phyloP scores from a whole-genome alignment of 2,329 filamentous ascomycete genomes.

The Lecanicillium sp. region DNA sequence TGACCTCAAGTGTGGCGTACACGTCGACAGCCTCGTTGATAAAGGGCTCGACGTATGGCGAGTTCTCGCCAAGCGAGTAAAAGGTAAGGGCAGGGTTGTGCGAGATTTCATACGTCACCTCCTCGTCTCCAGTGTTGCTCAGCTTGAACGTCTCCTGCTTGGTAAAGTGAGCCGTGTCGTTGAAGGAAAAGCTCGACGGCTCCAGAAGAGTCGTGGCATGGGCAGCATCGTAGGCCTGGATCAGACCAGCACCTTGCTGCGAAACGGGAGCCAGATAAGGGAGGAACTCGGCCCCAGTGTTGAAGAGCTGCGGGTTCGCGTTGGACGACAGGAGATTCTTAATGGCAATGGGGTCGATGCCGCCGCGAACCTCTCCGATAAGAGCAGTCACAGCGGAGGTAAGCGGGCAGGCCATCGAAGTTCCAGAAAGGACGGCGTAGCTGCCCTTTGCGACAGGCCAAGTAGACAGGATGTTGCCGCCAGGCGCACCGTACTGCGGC shows the following conservation, averaged over 20 bases:
- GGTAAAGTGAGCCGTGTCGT: constrained; percentile 51
- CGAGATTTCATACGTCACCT: constrained; percentile 42
- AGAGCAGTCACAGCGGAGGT: constrained; percentile 47
- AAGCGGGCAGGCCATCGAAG: constrained; percentile 53
- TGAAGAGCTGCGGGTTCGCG: constrained; percentile 40
- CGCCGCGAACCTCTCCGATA: constrained; percentile 42
- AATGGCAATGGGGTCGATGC: constrained; percentile 38
- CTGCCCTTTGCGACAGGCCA: constrained; percentile 36
- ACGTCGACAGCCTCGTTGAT: constrained; percentile 34
- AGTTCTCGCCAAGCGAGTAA: constrained; percentile 34
- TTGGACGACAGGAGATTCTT: constrained; percentile 41
- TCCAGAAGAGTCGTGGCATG: constrained; percentile 43
- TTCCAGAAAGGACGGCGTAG: constrained; percentile 47
- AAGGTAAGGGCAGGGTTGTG: constrained; percentile 42
- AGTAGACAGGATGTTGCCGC: constrained; percentile 50
- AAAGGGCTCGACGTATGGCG: constrained; percentile 30
- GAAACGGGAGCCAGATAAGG: constrained; percentile 42
- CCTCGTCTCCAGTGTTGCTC: constrained; percentile 40
- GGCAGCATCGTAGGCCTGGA: constrained; percentile 52
- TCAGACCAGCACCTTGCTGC: constrained; percentile 52
- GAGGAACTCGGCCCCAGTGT: constrained; percentile 29
- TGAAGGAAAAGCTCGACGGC: constrained; percentile 52
- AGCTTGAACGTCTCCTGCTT: constrained; percentile 43
- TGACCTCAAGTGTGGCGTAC: constrained; percentile 35
- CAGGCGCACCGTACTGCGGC: constrained; percentile 47